phyloP scores from a whole-genome alignment of 352 stramenopile genomes.

The Globisporangium heterothallicum region DNA sequence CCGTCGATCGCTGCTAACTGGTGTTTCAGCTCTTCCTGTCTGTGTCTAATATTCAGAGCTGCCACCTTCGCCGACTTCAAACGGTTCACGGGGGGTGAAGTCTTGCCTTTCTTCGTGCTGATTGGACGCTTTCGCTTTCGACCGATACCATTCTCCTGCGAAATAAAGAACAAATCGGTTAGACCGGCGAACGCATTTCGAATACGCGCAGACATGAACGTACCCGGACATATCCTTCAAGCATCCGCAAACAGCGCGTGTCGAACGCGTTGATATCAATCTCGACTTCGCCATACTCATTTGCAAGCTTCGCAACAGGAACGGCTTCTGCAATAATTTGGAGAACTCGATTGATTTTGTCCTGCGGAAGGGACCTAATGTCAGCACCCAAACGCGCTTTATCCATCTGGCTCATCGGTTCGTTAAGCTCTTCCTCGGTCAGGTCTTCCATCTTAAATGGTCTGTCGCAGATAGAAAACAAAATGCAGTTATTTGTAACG shows the following conservation, averaged over 20 bases:
- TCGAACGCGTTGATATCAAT: constrained; percentile 89
- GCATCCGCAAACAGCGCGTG: constrained; percentile 80
- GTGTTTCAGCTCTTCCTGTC: constrained; percentile 74
- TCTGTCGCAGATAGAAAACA: constrained; percentile 23
- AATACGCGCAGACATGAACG: constrained; percentile 22
- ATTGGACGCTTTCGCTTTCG: constrained; percentile 76
- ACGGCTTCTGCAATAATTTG: constrained; percentile 87
- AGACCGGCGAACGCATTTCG: constrained; percentile 10
- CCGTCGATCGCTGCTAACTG: constrained; percentile 73
- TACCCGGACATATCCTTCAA: constrained; percentile 87
- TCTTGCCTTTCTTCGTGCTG: constrained; percentile 33
- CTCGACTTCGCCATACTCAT: constrained; percentile 85
- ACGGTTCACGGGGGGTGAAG: constrained; percentile 51
- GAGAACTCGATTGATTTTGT: constrained; percentile 86
- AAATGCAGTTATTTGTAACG: constrained; percentile 1
- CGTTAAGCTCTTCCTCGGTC: constrained; percentile 82
- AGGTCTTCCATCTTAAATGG: constrained; percentile 88
- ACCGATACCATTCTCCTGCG: constrained; percentile 84
- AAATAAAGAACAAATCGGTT: constrained; percentile 6
- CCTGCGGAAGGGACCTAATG: constrained; percentile 73
- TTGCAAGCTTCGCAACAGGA: constrained; percentile 75
- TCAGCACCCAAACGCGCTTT: constrained; percentile 78
- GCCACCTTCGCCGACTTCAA: constrained; percentile 81
- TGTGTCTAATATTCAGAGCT: constrained; percentile 65
- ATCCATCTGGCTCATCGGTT: constrained; percentile 82